Conservation (phyloP, 306 rosid genomes). For the Gastrolobium bilobum region DNA sequence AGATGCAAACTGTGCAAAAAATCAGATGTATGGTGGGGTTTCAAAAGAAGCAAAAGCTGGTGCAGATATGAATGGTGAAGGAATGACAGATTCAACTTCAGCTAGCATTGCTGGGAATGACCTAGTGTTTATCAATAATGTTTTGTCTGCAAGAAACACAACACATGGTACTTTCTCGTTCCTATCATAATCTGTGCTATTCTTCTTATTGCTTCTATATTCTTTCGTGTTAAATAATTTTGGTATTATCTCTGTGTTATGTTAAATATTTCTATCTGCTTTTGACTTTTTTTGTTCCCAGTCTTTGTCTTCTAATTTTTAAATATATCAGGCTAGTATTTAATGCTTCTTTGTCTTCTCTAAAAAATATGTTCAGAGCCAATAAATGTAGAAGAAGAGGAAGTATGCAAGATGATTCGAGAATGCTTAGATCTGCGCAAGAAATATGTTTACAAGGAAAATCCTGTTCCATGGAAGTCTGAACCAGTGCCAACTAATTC, state of each 20-base stretch:
- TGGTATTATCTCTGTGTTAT: background rate
- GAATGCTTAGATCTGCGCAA: conserved; percentile 64
- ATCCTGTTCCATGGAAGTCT: conserved; percentile 54
- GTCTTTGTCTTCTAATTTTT: background rate
- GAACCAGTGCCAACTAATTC: conserved; percentile 48
- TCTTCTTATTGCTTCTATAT: conserved; percentile 31
- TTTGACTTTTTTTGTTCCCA: background rate
- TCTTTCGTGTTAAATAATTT: conserved; percentile 15
- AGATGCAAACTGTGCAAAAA: conserved; percentile 54
- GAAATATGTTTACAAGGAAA: conserved; percentile 62
- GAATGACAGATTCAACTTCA: conserved; percentile 51
- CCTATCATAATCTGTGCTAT: conserved; percentile 16
- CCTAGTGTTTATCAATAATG: conserved; percentile 49
- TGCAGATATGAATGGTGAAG: conserved; percentile 45
- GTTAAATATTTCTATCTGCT: conserved; percentile 18
- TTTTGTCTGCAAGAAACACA: conserved; percentile 51
- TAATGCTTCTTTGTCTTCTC: conserved; percentile 36
- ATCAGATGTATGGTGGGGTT: conserved; percentile 52
- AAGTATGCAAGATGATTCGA: conserved; percentile 59
- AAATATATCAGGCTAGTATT: conserved; percentile 5
- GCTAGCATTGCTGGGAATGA: conserved; percentile 53
- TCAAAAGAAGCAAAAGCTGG: conserved; percentile 50
- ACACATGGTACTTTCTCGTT: conserved; percentile 56
- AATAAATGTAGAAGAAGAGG: conserved; percentile 58
- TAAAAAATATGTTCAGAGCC: conserved; percentile 50